phyloP scores from a whole-genome alignment of 306 rosid genomes.

The Lathyrus sativus region DNA sequence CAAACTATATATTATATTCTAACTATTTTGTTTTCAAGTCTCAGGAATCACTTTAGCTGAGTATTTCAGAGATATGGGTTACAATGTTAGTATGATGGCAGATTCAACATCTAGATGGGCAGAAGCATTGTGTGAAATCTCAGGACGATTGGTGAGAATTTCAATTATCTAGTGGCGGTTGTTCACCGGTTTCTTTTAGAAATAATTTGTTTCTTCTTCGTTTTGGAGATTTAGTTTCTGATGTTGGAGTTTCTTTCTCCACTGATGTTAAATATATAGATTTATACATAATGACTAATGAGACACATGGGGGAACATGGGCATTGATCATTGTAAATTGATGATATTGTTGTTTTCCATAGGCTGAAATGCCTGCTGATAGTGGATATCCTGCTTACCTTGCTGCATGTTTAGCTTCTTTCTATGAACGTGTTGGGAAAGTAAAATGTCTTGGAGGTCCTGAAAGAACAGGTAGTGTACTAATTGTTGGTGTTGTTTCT shows the following conservation, averaged over 20 bases:
- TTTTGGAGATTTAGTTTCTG: constrained; percentile 12
- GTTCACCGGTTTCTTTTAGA: constrained; percentile 17
- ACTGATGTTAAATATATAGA: constrained; percentile 10
- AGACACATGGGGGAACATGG: neutral
- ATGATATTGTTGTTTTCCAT: constrained; percentile 40
- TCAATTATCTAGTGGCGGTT: constrained; percentile 4
- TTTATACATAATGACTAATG: constrained; percentile 15
- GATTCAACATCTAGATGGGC: constrained; percentile 99
- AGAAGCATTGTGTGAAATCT: constrained; percentile 98
- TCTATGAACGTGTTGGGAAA: constrained; percentile 99
- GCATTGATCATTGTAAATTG: too few relatives aligned
- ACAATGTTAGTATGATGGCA: constrained; percentile 99
- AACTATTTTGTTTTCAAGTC: constrained; percentile 34
- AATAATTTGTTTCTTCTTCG: neutral
- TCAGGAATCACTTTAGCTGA: constrained; percentile 98
- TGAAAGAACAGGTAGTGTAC: constrained; percentile 96
- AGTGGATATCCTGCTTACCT: constrained; percentile 99
- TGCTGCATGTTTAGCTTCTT: constrained; percentile 98
- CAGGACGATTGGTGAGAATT: constrained; percentile 92
- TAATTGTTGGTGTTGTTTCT: constrained; percentile 99
- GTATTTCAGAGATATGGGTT: constrained; percentile 99
- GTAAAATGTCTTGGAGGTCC: constrained; percentile 99
- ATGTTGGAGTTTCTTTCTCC: constrained; percentile 15
- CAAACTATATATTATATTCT: neutral
- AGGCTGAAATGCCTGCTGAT: constrained; percentile 99